Evolutionary conservation across 2,329 filamentous ascomycete genomes (phyloP).

Genomic region (Hypoxylon sp.): DNA sequence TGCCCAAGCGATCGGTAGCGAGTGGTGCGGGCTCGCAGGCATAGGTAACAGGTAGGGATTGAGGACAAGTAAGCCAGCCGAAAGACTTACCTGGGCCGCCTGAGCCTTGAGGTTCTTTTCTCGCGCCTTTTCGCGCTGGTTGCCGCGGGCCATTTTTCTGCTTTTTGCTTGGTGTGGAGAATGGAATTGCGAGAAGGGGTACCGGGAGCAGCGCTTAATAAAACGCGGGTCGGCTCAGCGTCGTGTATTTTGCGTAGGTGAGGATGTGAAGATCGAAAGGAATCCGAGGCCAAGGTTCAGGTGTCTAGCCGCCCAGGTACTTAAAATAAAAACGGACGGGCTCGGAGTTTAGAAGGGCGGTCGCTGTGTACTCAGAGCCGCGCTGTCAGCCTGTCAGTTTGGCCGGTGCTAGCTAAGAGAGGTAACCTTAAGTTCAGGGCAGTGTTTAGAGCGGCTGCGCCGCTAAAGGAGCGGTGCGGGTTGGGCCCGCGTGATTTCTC

Average conservation of each 20-base stretch:
- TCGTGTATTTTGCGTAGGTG: slow-evolving; percentile 11
- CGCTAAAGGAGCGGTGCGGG: slow-evolving; percentile 1
- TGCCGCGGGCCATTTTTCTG: slow-evolving; percentile 88
- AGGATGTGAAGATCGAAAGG: slow-evolving; percentile 18
- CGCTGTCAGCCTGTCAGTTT: slow-evolving; percentile 13
- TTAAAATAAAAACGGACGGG: slow-evolving; percentile 39
- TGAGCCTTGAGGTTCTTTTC: slow-evolving; percentile 86
- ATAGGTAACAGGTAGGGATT: background rate
- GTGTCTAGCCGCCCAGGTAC: slow-evolving; percentile 37
- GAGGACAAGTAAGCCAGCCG: slow-evolving; percentile 15
- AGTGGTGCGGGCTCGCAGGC: slow-evolving; percentile 8
- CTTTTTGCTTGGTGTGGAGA: slow-evolving; percentile 9
- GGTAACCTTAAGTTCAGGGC: background rate
- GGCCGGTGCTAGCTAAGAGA: slow-evolving; percentile 5
- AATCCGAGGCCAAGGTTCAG: slow-evolving; percentile 19
- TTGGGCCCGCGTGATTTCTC: slow-evolving; percentile 16
- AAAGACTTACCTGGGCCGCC: slow-evolving; percentile 65
- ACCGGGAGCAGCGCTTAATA: slow-evolving; percentile 46
- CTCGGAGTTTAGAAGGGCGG: slow-evolving; percentile 19
- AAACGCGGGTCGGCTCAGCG: slow-evolving; percentile 40
- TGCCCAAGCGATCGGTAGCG: slow-evolving; percentile 3
- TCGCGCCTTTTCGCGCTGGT: slow-evolving; percentile 93
- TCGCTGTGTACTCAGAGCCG: slow-evolving; percentile 24
- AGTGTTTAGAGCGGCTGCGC: background rate
- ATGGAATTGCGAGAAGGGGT: slow-evolving; percentile 29